Evolutionary conservation across 768 basidiomycete species (phyloP).

Genomic region (Suillus subluteus): DNA sequence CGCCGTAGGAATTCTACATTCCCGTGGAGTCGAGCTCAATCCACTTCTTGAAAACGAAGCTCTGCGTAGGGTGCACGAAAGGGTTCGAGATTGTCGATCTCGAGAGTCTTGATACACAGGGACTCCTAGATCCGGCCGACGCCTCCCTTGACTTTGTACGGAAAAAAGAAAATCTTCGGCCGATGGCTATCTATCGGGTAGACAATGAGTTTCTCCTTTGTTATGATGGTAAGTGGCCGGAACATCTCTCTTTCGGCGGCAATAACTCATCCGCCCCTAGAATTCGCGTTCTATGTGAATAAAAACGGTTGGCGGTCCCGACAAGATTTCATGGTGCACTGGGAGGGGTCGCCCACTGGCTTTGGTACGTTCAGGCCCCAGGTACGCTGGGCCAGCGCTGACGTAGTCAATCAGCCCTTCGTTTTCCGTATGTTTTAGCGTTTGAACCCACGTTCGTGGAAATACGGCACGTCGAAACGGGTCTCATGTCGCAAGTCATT

Average conservation of each 20-base stretch:
- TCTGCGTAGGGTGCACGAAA: conserved; percentile 96
- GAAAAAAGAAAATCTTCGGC: conserved; percentile 83
- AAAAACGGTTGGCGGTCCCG: conserved; percentile 92
- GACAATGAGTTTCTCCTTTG: conserved; percentile 96
- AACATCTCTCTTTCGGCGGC: background rate
- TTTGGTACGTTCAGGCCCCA: conserved; percentile 71
- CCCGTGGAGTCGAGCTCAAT: conserved; percentile 96
- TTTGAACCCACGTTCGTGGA: conserved; percentile 98
- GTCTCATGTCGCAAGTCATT: conserved; percentile 91
- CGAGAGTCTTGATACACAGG: conserved; percentile 96
- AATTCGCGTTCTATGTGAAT: conserved; percentile 99
- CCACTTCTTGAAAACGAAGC: conserved; percentile 95
- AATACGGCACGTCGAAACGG: conserved; percentile 93
- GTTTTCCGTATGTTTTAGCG: conserved; percentile 95
- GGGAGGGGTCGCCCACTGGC: conserved; percentile 93
- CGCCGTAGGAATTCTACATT: conserved; percentile 91
- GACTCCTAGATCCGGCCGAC: conserved; percentile 91
- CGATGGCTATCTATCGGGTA: conserved; percentile 96
- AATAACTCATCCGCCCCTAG: conserved; percentile 45
- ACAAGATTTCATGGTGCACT: conserved; percentile 92
- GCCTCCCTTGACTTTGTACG: conserved; percentile 91
- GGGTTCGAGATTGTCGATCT: conserved; percentile 99
- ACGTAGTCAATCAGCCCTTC: conserved; percentile 63
- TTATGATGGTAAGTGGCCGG: conserved; percentile 80
- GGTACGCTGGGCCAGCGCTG: conserved; percentile 2